Conservation (phyloP, 2,329 filamentous ascomycete species). For the Aureobasidium sp. region DNA sequence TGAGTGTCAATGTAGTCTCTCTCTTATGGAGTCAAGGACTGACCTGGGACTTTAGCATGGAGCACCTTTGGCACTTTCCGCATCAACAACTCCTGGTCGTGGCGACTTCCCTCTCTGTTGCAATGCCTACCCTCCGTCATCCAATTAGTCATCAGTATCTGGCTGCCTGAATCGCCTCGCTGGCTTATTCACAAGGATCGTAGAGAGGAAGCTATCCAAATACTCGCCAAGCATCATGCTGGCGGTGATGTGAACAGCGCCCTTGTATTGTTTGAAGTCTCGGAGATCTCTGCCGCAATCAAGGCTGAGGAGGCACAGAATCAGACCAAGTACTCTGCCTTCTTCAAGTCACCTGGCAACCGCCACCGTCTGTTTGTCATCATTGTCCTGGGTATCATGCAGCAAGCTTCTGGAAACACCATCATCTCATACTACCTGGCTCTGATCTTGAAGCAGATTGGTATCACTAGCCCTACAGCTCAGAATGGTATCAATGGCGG, state of each 20-base stretch:
- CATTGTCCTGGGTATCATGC: conserved; percentile 43
- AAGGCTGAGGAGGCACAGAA: neutral
- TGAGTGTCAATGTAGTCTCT: too few relatives aligned
- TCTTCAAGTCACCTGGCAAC: conserved; percentile 50
- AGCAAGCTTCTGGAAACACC: conserved; percentile 46
- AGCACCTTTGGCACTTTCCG: conserved; percentile 12
- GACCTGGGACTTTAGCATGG: neutral
- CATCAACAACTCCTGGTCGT: conserved; percentile 14
- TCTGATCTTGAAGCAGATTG: conserved; percentile 21
- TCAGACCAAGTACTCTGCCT: neutral
- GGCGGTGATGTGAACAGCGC: conserved; percentile 51
- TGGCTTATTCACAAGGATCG: conserved; percentile 30
- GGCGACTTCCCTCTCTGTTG: conserved; percentile 15
- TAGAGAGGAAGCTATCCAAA: conserved; percentile 37
- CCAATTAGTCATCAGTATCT: conserved; percentile 32
- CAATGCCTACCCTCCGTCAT: conserved; percentile 29
- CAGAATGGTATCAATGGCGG: conserved; percentile 32
- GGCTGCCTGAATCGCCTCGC: conserved; percentile 48
- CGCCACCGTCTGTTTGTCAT: conserved; percentile 43
- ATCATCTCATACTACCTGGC: conserved; percentile 32
- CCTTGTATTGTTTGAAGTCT: conserved; percentile 57
- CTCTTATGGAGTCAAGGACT: too few relatives aligned
- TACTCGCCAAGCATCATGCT: conserved; percentile 56
- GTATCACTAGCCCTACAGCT: conserved; percentile 22
- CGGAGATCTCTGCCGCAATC: conserved; percentile 41